Evolutionary conservation across 1,284 basidiomycete genomes (phyloP).

Genomic region (Boletellus deceptivus): DNA sequence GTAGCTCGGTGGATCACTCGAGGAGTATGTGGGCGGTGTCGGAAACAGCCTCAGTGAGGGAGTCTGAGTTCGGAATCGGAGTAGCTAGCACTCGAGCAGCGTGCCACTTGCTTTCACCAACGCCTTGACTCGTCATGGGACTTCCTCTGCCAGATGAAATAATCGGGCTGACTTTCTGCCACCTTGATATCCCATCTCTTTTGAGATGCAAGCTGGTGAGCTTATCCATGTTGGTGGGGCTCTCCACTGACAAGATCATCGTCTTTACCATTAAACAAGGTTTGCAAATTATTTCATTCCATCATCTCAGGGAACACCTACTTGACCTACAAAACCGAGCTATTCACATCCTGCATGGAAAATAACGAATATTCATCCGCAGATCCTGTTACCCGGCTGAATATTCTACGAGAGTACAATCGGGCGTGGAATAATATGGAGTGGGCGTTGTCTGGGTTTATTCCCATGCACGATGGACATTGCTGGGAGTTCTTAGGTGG

Average conservation of each 20-base stretch:
- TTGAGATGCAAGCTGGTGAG: constrained; percentile 29
- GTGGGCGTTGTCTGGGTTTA: constrained; percentile 35
- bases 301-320: constrained; percentile 38
- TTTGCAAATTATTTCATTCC: constrained; percentile 43
- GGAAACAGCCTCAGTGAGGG: too few species aligned
- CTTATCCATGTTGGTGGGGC: background rate
- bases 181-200: constrained; percentile 28
- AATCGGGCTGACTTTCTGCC: constrained; percentile 11
- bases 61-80: background rate
- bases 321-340: constrained; percentile 51
- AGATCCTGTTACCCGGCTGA: constrained; percentile 37
- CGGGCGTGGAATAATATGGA: constrained; percentile 45
- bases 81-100: too few species aligned
- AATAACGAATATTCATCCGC: constrained; percentile 36
- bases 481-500: constrained; percentile 61
- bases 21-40: too few species aligned
- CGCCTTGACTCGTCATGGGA: constrained; percentile 12
- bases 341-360: constrained; percentile 47
- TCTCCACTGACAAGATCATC: background rate
- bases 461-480: constrained; percentile 39
- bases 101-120: background rate
- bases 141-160: constrained; percentile 27
- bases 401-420: constrained; percentile 41
- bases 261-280: constrained; percentile 34
- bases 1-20: too few species aligned